Base-by-base conservation (phyloP, 176 grass and related monocot species). In the Hyparrhenia diplandra region DNA sequence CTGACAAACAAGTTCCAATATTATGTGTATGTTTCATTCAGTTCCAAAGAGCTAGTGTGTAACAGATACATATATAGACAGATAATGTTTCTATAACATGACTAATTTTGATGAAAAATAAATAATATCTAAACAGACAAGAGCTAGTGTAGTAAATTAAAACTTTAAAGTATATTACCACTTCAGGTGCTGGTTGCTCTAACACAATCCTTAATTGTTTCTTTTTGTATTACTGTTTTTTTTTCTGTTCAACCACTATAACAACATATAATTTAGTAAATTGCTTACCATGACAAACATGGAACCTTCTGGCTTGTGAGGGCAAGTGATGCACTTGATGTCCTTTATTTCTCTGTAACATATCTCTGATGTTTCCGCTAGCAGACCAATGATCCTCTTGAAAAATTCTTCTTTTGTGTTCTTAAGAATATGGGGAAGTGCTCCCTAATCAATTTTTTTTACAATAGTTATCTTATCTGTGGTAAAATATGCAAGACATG, bases 371-470 rank as follows among this genome's bases (percentile, higher is more conserved):
- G 55, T 59, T 59, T 59, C 55, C 4, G 1, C 55, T 59, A 59
- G 55, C 55, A 59, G 55, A 59, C 55, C 55, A 59, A 59, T 59
- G 23, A 87, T 91, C 29, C 82, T 91, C 31, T 84, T 85, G 54
- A 97, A 97, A 67, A 94, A 97, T 54, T 90, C 89, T 66, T 81
- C 79, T 51, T 88, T 84, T 5, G 94, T 94, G 20, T 94, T 90
- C 52, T 91, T 52, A 28, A 97, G 46, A 60, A 97, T 94, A 45
- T 79, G 45, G 23, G 94, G 91, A 72, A 97, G 18, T 71, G 91
- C 94, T 25, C 61, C 91, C 94, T 97, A 73, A 25, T 58, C 9
- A 59, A 5, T 4, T 24, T 58, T 25, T 25, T 25, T 25, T 25
- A 2, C 24, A 59, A 25, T 59, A 25, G 10, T 10, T 25, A 3